phyloP scores from a whole-genome alignment of 345 rosid genomes.

The Isatis tinctoria region DNA sequence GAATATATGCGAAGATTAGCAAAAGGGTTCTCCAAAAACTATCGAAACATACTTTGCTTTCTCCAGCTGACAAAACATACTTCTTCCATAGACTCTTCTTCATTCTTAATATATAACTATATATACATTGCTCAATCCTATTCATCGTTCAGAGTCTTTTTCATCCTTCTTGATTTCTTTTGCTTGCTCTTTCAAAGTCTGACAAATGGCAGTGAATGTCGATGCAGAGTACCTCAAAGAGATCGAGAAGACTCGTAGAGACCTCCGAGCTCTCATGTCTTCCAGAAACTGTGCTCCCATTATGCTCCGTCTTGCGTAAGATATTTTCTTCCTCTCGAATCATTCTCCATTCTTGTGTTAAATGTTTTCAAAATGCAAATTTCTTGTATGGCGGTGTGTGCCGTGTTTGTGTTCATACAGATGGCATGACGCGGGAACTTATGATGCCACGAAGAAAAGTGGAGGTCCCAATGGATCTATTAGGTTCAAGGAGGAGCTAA shows the following conservation, averaged over 20 bases:
- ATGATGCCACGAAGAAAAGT: conserved; percentile 64
- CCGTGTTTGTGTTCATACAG: background rate
- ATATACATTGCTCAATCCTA: background rate
- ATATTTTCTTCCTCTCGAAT: background rate
- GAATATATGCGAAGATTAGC: conserved; percentile 26
- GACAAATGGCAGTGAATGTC: conserved; percentile 39
- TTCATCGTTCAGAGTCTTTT: background rate
- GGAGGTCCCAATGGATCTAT: conserved; percentile 96
- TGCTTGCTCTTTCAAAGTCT: background rate
- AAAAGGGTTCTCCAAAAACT: conserved; percentile 11
- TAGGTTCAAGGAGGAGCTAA: conserved; percentile 48
- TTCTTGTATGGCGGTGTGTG: background rate
- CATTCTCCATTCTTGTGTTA: background rate
- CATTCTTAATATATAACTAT: background rate
- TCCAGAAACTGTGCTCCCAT: conserved; percentile 67
- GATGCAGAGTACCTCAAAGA: conserved; percentile 60
- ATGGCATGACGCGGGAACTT: conserved; percentile 96
- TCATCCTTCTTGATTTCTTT: background rate
- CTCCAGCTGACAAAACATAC: conserved; percentile 20
- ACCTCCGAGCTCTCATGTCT: conserved; percentile 74
- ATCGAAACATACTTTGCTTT: conserved; percentile 25
- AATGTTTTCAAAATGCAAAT: background rate
- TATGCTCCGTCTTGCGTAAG: conserved; percentile 92
- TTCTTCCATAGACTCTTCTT: background rate
- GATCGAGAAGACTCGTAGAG: conserved; percentile 64